These are phyloP conservation scores for Phaeophleospora eucalypticola DNA, from an alignment of 2,329 filamentous ascomycete species.

Conservation along the genomic window DNA sequence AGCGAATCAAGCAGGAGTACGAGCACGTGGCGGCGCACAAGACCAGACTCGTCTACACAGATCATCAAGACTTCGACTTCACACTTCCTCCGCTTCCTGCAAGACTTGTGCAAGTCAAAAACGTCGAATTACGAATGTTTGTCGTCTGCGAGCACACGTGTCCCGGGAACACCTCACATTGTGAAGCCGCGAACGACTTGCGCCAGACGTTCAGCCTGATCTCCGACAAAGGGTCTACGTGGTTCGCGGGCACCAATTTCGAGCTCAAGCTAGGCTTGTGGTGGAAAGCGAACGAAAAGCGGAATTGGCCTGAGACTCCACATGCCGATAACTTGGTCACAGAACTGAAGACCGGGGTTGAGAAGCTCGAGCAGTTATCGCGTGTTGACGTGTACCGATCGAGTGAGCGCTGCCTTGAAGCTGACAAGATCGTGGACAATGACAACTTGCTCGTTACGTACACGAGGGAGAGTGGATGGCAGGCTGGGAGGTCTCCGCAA, in stretches of 20 bases:
- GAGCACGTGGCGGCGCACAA: not conserved
- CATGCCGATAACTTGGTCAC: not conserved
- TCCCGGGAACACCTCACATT: not conserved
- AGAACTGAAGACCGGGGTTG: not conserved
- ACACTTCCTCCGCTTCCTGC: not conserved
- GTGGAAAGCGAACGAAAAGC: conserved; percentile 1
- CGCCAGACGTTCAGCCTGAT: not conserved
- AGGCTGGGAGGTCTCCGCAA: not conserved
- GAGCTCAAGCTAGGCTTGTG: conserved; percentile 2
- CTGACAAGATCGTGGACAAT: not conserved
- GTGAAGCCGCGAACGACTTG: conserved; percentile 3
- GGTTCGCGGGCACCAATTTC: not conserved
- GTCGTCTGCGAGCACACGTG: conserved; percentile 3
- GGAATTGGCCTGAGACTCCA: not conserved
- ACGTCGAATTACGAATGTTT: not conserved
- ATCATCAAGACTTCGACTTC: conserved; percentile 6
- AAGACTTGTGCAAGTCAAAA: not conserved
- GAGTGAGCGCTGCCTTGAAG: not conserved
- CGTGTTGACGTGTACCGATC: not conserved
- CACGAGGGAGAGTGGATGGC: conserved; percentile 1
- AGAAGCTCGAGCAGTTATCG: not conserved
- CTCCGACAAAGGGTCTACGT: not conserved
- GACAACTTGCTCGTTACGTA: not conserved
- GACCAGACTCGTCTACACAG: not conserved
- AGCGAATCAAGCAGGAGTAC: not conserved